phyloP scores from a whole-genome alignment of 2,329 filamentous ascomycete genomes.

The Stenocarpella maydis region DNA sequence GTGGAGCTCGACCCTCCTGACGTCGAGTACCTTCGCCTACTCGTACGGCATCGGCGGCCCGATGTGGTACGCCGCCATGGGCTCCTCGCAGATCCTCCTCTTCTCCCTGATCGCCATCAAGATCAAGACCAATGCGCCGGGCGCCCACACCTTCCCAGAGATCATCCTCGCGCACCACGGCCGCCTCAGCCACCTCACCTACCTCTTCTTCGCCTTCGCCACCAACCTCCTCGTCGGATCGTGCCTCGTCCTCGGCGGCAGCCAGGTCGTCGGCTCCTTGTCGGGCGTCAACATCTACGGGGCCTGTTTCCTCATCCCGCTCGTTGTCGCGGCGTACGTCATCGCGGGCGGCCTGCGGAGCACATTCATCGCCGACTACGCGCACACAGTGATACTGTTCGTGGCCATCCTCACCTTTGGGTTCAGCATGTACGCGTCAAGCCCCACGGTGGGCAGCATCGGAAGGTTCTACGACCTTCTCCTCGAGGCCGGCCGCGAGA shows the following conservation, averaged over 20 bases:
- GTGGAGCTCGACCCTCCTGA: slow-evolving; percentile 55
- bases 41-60: slow-evolving; percentile 50
- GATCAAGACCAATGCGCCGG: slow-evolving; percentile 50
- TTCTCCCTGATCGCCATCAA: slow-evolving; percentile 52
- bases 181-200: slow-evolving; percentile 47
- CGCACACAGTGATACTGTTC: slow-evolving; percentile 51
- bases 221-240: slow-evolving; percentile 53
- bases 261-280: slow-evolving; percentile 48
- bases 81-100: slow-evolving; percentile 50
- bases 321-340: slow-evolving; percentile 50
- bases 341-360: slow-evolving; percentile 49
- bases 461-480: slow-evolving; percentile 49
- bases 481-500: slow-evolving; percentile 42
- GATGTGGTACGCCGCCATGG: slow-evolving; percentile 53
- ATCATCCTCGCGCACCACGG: slow-evolving; percentile 51
- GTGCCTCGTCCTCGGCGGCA: slow-evolving; percentile 49
- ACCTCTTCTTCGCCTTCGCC: slow-evolving; percentile 49
- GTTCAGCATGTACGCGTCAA: slow-evolving; percentile 47
- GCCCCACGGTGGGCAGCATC: slow-evolving; percentile 43
- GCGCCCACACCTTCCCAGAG: slow-evolving; percentile 53
- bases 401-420: slow-evolving; percentile 49
- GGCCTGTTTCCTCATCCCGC: slow-evolving; percentile 50
- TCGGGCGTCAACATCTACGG: slow-evolving; percentile 53
- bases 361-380: slow-evolving; percentile 53
- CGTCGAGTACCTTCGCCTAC: slow-evolving; percentile 51